phyloP scores from a whole-genome alignment of 2,329 filamentous ascomycete genomes.

The Diplodia sapinea region DNA sequence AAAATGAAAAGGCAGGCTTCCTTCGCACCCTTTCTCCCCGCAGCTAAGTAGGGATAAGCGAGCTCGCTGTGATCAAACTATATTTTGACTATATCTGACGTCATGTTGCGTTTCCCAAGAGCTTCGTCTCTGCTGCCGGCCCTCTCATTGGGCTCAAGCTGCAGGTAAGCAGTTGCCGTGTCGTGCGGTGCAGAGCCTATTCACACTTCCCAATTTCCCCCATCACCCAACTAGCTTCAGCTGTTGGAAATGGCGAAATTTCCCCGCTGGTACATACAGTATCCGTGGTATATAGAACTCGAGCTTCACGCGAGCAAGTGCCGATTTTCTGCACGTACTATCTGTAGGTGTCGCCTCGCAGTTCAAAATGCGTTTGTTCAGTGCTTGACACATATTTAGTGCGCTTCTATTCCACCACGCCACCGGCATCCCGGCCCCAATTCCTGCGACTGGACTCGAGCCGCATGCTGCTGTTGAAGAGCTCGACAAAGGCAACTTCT shows the following conservation, averaged over 20 bases:
- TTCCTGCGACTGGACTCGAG: background rate
- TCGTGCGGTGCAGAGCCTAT: background rate
- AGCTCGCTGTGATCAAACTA: background rate
- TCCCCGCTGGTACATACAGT: background rate
- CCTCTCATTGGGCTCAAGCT: background rate
- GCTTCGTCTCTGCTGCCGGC: background rate
- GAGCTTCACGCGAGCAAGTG: background rate
- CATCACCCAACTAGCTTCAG: background rate
- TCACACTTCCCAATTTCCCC: background rate
- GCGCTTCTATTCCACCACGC: background rate
- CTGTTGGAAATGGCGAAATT: background rate
- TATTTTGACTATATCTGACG: background rate
- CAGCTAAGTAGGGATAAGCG: background rate
- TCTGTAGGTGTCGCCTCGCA: background rate
- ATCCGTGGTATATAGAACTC: background rate
- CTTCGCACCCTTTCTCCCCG: background rate
- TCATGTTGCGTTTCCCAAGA: background rate
- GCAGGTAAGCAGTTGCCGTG: background rate
- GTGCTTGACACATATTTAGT: background rate
- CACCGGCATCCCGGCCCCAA: background rate
- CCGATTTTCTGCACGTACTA: background rate
- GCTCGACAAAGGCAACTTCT: conserved; percentile 5
- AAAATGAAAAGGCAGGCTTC: background rate
- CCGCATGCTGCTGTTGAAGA: too few relatives aligned
- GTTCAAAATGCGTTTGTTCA: background rate